Evolutionary conservation across 1,284 basidiomycete genomes (phyloP), one percentile per base, ranked within the genome.

Genomic region (Meripilus lineatus): DNA sequence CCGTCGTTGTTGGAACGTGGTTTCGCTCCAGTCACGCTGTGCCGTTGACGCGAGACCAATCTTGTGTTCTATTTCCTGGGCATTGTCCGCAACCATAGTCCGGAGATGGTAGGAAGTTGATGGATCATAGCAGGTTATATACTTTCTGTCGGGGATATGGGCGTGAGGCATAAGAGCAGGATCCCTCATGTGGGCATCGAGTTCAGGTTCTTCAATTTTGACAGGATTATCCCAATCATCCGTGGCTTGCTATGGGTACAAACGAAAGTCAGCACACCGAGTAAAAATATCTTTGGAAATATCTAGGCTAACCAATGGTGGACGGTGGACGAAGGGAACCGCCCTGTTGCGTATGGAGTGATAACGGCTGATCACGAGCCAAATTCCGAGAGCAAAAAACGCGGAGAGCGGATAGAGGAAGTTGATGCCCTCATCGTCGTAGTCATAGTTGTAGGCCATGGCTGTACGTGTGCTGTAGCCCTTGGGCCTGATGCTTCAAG

Each of bases 51-150:
- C 91, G 13, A 60, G 65, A 3, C 59, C 50, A 49, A 98, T 88
- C 63, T 93, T 93, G 24, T 58, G 55, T 4, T 71, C 63, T 40
- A 97, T 92, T 50, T 85, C 81, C 4, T 62, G 67, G 21, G 72
- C 72, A 42, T 79, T 74, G 62, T 93, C 81, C 32, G 90, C 78
- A 38, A 86, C 57, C 57, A 78, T 64, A 1, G 84, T 88, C 20
- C 67, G 78, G 40, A 93, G 72, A 56, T 93, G 86, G 36, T 85
- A 71, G 17, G 82, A 86, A 4, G 90, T 95, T 4, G 92, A 82
- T 7, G 94, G 94, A 62, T 97, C 94, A 57, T 84, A 97, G 64
- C 85, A 85, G 2, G 91, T 93, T 45, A 98, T 86, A 55, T 86
- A 90, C 46, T 79, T 71, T 35, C 77, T 63, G 25, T 71, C 75